Base-by-base conservation (phyloP, 352 stramenopile species). In the Phytophthora tentaculata region DNA sequence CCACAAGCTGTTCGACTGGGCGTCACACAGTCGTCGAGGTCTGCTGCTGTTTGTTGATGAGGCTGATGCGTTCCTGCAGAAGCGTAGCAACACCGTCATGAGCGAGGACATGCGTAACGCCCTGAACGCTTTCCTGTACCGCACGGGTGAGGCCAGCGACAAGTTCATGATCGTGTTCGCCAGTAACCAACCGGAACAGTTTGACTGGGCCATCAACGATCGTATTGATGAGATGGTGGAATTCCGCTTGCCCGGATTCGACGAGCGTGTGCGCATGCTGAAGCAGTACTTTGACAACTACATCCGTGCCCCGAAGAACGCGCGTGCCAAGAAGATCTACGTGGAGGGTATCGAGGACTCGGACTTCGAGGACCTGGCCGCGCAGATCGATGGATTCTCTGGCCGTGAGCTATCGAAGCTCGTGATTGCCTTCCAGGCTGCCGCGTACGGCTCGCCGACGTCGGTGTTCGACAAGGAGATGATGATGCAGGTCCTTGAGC, bases 121-220 rank as follows among this genome's bases (percentile, higher is more conserved):
- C 35, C 87, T 99, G 23, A 99, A 99, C 74, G 98, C 98, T 48
- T 99, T 99, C 79, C 83, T 99, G 57, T 99, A 99, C 84, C 95
- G 97, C 66, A 99, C 98, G 23, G 98, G 97, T 35, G 93, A 97
- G 48, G 95, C 97, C 54, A 99, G 94, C 69, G 94, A 99, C 79
- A 98, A 99, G 76, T 99, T 99, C 77, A 99, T 99, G 97, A 98
- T 99, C 71, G 97, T 99, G 50, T 99, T 99, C 73, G 98, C 98
- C 12, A 99, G 94, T 74, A 99, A 99, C 85, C 95, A 99, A 81
- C 97, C 98, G 28, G 92, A 98, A 69, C 95, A 99, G 77, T 99
- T 99, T 69, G 98, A 99, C 75, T 97, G 91, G 83, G 98, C 98
- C 47, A 97, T 99, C 72, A 98, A 98, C 83, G 98, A 99, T 92